Evolutionary conservation across 345 rosid species (phyloP).

Genomic region (Rhodomyrtus tomentosa): DNA sequence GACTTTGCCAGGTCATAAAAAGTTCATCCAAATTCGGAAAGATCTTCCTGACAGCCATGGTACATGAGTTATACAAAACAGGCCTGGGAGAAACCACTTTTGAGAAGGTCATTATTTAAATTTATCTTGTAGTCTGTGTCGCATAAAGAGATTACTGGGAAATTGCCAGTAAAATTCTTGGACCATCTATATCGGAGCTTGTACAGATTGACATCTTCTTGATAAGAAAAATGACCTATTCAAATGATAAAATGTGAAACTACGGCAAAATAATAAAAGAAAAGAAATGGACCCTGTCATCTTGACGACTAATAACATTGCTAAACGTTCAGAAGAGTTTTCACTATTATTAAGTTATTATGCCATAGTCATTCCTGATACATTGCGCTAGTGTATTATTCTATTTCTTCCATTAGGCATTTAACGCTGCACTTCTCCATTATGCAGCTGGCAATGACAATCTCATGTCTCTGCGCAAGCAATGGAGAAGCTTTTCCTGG

Average conservation of each 20-base stretch:
- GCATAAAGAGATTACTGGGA: neutral
- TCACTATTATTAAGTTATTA: neutral
- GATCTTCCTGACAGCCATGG: slow-evolving; percentile 90
- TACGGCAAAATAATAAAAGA: neutral
- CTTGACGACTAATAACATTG: neutral
- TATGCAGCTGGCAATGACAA: slow-evolving; percentile 55
- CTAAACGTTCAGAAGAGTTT: neutral
- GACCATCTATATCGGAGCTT: neutral
- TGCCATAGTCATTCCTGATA: neutral
- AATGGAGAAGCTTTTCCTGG: slow-evolving; percentile 85
- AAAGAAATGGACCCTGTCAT: neutral
- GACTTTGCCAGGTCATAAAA: slow-evolving; percentile 56
- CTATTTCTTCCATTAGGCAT: neutral
- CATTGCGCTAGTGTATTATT: neutral
- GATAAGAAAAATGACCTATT: neutral
- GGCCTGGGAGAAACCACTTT: slow-evolving; percentile 87
- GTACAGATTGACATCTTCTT: neutral
- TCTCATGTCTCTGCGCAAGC: slow-evolving; percentile 58
- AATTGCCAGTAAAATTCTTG: neutral
- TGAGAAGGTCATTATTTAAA: slow-evolving; percentile 44
- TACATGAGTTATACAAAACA: slow-evolving; percentile 84
- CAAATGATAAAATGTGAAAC: neutral
- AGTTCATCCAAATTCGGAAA: slow-evolving; percentile 55
- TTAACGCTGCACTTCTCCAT: neutral
- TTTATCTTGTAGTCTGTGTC: neutral